Conservation (phyloP, 1,284 basidiomycete genomes). For the Trichosporon inkin region DNA sequence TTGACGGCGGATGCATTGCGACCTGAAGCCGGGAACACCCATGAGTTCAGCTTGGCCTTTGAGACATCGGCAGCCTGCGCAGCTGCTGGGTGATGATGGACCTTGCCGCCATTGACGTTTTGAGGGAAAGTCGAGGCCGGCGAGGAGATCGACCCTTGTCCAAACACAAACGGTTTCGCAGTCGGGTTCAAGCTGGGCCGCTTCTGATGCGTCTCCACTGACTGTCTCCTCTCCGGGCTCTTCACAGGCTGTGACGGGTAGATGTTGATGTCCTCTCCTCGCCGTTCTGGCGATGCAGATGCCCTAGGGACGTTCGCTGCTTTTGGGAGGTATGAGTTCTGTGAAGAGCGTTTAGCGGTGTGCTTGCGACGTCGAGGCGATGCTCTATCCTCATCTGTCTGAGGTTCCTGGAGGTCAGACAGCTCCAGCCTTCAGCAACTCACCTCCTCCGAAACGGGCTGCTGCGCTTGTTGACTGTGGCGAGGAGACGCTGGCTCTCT, state of each 20-base stretch:
- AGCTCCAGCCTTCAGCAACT: not conserved
- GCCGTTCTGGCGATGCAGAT: conserved; percentile 11
- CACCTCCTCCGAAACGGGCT: conserved; percentile 4
- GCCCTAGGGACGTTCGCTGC: conserved; percentile 5
- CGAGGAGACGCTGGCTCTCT: not conserved
- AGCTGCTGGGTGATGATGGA: not conserved
- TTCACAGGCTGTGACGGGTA: conserved; percentile 16
- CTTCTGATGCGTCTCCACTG: not conserved
- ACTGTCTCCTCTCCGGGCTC: not conserved
- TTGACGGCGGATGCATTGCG: not conserved
- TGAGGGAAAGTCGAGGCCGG: not conserved
- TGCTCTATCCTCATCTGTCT: not conserved
- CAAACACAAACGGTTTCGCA: conserved; percentile 14
- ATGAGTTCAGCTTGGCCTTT: conserved; percentile 15
- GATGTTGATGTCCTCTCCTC: conserved; percentile 13
- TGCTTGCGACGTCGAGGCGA: conserved; percentile 13
- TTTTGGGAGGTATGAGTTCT: conserved; percentile 20
- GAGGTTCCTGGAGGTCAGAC: not conserved
- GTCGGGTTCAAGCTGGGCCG: conserved; percentile 11
- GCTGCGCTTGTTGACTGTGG: not conserved
- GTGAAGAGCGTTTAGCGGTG: conserved; percentile 21
- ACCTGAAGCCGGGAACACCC: conserved; percentile 17
- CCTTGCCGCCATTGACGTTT: not conserved
- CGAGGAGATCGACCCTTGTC: not conserved
- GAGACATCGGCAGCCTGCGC: not conserved